Evolutionary conservation across 2,329 filamentous ascomycete genomes (phyloP).

Genomic region (Escovopsis sp.): DNA sequence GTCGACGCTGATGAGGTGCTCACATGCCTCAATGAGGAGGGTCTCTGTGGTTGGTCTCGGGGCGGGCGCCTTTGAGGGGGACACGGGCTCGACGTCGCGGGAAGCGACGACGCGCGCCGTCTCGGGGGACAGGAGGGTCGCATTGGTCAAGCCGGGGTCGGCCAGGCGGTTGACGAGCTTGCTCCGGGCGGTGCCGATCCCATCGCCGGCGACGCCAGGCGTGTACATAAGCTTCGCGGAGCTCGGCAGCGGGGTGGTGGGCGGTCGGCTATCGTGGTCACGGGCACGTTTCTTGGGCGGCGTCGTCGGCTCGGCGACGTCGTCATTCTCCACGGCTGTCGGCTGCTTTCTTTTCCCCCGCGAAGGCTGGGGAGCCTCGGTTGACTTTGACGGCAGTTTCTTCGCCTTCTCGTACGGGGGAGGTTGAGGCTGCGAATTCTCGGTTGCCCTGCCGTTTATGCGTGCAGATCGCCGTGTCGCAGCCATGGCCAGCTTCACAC

Average conservation of each 20-base stretch:
- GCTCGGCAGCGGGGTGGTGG: conserved; percentile 33
- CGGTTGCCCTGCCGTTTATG: conserved; percentile 14
- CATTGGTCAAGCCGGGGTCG: conserved; percentile 51
- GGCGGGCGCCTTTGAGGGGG: conserved; percentile 26
- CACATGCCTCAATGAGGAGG: conserved; percentile 60
- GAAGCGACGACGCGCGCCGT: conserved; percentile 47
- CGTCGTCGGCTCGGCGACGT: conserved; percentile 13
- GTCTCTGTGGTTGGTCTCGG: conserved; percentile 47
- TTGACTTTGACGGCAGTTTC: background rate
- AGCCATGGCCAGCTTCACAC: conserved; percentile 12
- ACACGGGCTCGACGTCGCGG: conserved; percentile 29
- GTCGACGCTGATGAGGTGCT: conserved; percentile 61
- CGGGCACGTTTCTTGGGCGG: conserved; percentile 18
- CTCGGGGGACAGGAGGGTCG: conserved; percentile 55
- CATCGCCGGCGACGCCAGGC: conserved; percentile 11
- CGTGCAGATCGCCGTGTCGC: conserved; percentile 26
- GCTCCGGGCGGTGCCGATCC: conserved; percentile 1
- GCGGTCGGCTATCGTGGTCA: conserved; percentile 15
- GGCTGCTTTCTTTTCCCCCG: conserved; percentile 22
- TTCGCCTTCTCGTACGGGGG: background rate
- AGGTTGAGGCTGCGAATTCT: background rate
- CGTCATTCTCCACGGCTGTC: conserved; percentile 8
- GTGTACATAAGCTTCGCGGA: conserved; percentile 23
- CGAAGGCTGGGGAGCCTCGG: background rate
- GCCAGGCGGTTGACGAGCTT: conserved; percentile 39